Evolutionary conservation across 2,329 filamentous ascomycete species (phyloP).

Genomic region (Blumeriella jaapii): DNA sequence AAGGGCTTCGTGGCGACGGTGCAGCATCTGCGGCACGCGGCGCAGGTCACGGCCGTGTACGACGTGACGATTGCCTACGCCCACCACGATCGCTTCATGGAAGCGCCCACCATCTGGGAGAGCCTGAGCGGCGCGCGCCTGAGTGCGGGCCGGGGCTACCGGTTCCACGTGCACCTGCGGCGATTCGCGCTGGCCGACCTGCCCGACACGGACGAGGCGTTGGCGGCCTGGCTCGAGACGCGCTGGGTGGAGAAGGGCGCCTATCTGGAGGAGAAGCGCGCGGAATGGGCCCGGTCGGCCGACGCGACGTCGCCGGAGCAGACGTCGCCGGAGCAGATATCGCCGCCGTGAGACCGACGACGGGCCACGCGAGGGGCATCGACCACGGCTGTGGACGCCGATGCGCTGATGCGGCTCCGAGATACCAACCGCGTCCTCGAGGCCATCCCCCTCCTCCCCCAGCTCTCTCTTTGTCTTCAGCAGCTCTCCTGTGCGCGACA

Average conservation of each 20-base stretch:
- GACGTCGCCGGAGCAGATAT: neutral
- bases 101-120: conserved; percentile 41
- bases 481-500: too few relatives aligned
- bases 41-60: conserved; percentile 43
- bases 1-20: conserved; percentile 51
- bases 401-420: too few relatives aligned
- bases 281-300: conserved; percentile 29
- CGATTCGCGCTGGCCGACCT: conserved; percentile 38
- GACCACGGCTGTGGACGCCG: too few relatives aligned
- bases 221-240: conserved; percentile 41
- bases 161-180: conserved; percentile 39
- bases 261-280: conserved; percentile 35
- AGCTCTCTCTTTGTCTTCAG: too few relatives aligned
- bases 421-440: too few relatives aligned
- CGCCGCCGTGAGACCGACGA: neutral
- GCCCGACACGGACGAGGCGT: conserved; percentile 35
- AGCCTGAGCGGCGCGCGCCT: conserved; percentile 34
- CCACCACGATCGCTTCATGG: conserved; percentile 32
- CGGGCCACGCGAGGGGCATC: neutral
- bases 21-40: conserved; percentile 39
- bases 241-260: conserved; percentile 42
- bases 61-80: conserved; percentile 45
- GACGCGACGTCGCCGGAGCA: neutral
- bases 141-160: conserved; percentile 31
- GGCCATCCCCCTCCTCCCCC: too few relatives aligned